phyloP scores from a whole-genome alignment of 805 yeast genomes.

The Maudiozyma pseudohumilis region DNA sequence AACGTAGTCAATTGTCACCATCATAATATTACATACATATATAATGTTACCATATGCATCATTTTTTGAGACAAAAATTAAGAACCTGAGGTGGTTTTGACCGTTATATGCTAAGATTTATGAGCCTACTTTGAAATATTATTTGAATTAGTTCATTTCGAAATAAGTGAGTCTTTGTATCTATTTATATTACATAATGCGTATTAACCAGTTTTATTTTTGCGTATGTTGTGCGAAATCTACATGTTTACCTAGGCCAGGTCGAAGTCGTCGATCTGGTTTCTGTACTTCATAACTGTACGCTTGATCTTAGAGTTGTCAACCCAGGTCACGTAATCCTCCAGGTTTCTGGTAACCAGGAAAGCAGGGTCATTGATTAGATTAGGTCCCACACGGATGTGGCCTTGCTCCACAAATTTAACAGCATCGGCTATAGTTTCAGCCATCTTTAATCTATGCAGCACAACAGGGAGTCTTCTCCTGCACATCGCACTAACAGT shows the following conservation, averaged over 20 bases:
- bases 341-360: conserved; percentile 85
- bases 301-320: conserved; percentile 88
- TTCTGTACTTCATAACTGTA: conserved; percentile 79
- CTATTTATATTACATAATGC: too few species aligned
- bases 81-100: too few species aligned
- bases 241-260: conserved; percentile 26
- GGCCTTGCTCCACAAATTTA: conserved; percentile 91
- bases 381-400: conserved; percentile 93
- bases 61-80: neutral
- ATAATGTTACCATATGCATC: neutral
- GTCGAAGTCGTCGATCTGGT: conserved; percentile 53
- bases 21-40: neutral
- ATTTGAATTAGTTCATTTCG: too few species aligned
- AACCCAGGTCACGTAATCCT: conserved; percentile 97
- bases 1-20: neutral
- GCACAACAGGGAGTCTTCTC: conserved; percentile 84
- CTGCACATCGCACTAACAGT: conserved; percentile 90
- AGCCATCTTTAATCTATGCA: conserved; percentile 92
- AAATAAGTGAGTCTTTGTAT: too few species aligned
- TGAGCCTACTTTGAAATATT: too few species aligned
- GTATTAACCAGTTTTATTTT: too few species aligned
- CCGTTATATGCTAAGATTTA: too few species aligned
- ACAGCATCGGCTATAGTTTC: conserved; percentile 83
- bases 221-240: too few species aligned
- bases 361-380: conserved; percentile 94